A percentile compares a stretch with the other conserved stretches of the same genome.
phyloP scores from a whole-genome alignment of 75 land plant species.

The Pinus albicaulis region DNA sequence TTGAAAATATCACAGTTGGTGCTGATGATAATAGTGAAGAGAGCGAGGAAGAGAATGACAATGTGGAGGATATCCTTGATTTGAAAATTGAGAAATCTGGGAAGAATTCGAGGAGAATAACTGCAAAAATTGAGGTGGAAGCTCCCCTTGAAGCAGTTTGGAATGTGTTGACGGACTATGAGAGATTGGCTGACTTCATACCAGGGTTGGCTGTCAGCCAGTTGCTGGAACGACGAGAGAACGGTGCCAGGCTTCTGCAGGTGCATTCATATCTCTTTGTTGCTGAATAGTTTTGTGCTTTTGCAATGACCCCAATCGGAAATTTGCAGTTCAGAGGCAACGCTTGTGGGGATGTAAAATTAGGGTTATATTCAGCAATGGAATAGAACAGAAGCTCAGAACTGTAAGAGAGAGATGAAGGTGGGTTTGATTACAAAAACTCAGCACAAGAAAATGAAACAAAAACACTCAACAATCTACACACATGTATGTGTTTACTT shows the following conservation, averaged over 20 bases:
- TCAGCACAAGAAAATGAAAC: not conserved
- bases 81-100: constrained; percentile 50
- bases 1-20: no score
- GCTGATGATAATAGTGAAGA: not conserved
- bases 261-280: constrained; percentile 15
- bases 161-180: constrained; percentile 80
- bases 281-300: not conserved
- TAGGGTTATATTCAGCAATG: not conserved
- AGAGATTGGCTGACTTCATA: constrained; percentile 72
- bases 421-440: not conserved
- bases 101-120: constrained; percentile 50
- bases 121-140: constrained; percentile 39
- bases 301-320: not conserved
- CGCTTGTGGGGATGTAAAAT: not conserved
- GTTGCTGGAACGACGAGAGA: constrained; percentile 50
- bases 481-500: no score
- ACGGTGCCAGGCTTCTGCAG: constrained; percentile 74
- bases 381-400: not conserved
- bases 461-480: no score
- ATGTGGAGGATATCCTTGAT: constrained; percentile 8
- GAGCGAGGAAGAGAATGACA: constrained; percentile 6
- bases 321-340: not conserved
- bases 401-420: not conserved
- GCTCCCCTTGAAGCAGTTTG: constrained; percentile 77
- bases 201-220: constrained; percentile 78